phyloP scores from a whole-genome alignment of 75 land plant species.

The Cryptomeria japonica region DNA sequence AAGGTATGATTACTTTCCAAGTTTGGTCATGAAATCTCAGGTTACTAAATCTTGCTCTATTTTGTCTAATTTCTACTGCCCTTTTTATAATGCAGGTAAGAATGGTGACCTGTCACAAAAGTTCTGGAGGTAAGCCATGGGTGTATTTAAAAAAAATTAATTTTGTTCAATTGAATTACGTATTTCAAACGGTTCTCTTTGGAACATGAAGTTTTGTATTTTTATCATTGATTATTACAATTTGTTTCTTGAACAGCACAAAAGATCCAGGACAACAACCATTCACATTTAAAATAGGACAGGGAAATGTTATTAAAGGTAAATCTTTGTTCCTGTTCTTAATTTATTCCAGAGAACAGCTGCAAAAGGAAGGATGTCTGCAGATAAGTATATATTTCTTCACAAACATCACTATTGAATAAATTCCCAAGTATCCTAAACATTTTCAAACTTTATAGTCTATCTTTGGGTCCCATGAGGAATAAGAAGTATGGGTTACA shows the following conservation, averaged over 20 bases:
- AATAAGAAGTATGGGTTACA: background rate
- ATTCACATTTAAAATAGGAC: constrained; percentile 82
- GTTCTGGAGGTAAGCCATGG: constrained; percentile 82
- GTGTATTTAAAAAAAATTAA: background rate
- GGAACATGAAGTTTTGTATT: background rate
- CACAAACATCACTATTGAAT: background rate
- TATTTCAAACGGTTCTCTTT: background rate
- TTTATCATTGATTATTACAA: background rate
- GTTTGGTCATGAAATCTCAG: background rate
- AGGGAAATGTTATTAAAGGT: constrained; percentile 94
- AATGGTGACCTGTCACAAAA: constrained; percentile 81
- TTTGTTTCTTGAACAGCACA: constrained; percentile 61
- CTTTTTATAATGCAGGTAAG: constrained; percentile 58
- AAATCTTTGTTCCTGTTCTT: constrained; percentile 11
- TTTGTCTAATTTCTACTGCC: background rate
- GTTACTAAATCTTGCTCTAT: background rate
- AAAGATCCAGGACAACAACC: constrained; percentile 96
- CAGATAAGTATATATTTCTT: background rate
- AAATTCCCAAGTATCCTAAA: background rate
- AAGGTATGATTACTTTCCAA: too few species aligned
- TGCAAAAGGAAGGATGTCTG: background rate
- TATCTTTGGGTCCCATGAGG: background rate
- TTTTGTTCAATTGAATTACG: background rate
- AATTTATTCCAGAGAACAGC: background rate
- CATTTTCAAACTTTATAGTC: background rate